Conservation (phyloP, 768 basidiomycete species). For the Amanita pseudoporphyria region DNA sequence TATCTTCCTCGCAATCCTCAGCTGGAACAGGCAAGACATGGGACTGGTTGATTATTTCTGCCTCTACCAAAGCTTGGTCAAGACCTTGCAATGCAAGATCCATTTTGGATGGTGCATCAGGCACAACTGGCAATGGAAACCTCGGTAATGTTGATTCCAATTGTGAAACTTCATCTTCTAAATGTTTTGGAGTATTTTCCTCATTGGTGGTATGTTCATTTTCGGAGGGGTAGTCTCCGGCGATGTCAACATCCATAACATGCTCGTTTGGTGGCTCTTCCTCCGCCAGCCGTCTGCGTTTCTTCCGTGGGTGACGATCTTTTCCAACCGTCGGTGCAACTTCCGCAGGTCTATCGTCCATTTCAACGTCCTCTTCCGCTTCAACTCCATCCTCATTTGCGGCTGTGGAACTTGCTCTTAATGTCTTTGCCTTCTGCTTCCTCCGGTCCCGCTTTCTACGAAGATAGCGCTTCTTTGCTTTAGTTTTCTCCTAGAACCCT, state of each 20-base stretch:
- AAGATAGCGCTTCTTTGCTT: conserved; percentile 64
- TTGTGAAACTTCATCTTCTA: conserved; percentile 15
- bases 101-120: conserved; percentile 59
- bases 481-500: conserved; percentile 44
- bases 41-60: conserved; percentile 56
- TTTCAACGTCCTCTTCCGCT: conserved; percentile 1
- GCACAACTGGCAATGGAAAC: conserved; percentile 60
- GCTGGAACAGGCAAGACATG: conserved; percentile 33
- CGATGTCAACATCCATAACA: not conserved
- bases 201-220: not conserved
- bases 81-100: conserved; percentile 72
- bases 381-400: conserved; percentile 15
- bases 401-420: conserved; percentile 35
- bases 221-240: not conserved
- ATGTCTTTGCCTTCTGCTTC: conserved; percentile 32
- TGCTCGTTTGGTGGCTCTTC: not conserved
- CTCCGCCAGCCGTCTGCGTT: not conserved
- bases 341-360: not conserved
- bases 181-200: conserved; percentile 7
- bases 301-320: not conserved
- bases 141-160: conserved; percentile 40
- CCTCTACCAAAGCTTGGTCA: conserved; percentile 61
- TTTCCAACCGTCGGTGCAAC: not conserved
- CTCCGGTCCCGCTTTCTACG: conserved; percentile 61
- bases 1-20: conserved; percentile 28